These are phyloP conservation scores for Citrullus colocynthis DNA, from an alignment of 306 rosid species.

Conservation along the genomic window DNA sequence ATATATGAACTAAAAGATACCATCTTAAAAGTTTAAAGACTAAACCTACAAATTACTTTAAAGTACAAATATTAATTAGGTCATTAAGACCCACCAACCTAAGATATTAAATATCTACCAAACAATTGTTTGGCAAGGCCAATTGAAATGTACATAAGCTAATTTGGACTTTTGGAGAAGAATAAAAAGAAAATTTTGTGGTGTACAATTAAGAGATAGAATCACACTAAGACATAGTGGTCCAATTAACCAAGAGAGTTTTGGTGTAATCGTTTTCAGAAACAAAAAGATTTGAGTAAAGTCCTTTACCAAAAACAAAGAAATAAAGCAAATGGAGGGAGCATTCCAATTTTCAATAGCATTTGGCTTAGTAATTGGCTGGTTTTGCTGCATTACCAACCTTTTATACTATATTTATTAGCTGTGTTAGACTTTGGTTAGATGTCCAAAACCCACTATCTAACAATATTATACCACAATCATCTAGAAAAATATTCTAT, in stretches of 20 bases:
- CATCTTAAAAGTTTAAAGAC: not conserved
- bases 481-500: not conserved
- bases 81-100: not conserved
- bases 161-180: not conserved
- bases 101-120: not conserved
- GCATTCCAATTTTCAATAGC: not conserved
- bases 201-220: not conserved
- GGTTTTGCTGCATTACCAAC: not conserved
- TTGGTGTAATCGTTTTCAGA: slow-evolving; percentile 1
- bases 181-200: not conserved
- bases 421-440: not conserved
- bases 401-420: not conserved
- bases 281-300: not conserved
- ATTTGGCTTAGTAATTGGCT: not conserved
- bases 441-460: slow-evolving; percentile 1
- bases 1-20: not conserved
- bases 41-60: not conserved
- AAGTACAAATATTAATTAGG: not conserved
- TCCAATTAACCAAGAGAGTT: not conserved
- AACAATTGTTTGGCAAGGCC: not conserved
- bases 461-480: not conserved
- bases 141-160: not conserved
- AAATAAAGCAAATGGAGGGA: not conserved
- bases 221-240: not conserved
- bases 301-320: not conserved